phyloP scores from a whole-genome alignment of 2,329 filamentous ascomycete species.

The Nemania abortiva region DNA sequence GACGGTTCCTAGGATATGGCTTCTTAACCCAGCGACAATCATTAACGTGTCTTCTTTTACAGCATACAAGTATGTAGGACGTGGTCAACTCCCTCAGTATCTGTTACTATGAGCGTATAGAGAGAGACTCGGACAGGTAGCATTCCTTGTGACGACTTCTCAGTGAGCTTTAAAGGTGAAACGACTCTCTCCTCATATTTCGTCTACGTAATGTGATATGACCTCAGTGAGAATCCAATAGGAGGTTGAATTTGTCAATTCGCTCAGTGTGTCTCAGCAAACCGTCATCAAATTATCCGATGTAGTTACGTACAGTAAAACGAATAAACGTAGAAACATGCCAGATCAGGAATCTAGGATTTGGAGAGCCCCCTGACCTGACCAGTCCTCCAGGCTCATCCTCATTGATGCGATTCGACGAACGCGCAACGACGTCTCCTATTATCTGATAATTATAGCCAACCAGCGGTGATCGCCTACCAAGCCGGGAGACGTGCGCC shows the following conservation, averaged over 20 bases:
- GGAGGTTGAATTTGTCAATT: neutral
- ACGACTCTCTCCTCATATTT: too few species aligned
- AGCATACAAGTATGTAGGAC: too few species aligned
- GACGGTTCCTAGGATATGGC: neutral
- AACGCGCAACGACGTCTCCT: neutral
- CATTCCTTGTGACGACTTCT: too few species aligned
- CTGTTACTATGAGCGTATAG: too few species aligned
- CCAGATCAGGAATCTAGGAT: neutral
- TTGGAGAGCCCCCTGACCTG: neutral
- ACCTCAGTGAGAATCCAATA: neutral
- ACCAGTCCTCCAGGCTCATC: neutral
- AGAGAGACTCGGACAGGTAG: too few species aligned
- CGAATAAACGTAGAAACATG: neutral
- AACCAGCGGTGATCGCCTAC: conserved; percentile 2
- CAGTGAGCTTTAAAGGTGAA: too few species aligned
- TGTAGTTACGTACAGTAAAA: neutral
- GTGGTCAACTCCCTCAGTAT: too few species aligned
- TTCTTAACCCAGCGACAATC: neutral
- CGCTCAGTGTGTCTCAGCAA: too few species aligned
- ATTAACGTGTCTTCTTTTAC: neutral
- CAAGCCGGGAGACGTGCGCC: conserved; percentile 10
- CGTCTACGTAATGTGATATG: too few species aligned
- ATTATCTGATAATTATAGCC: neutral
- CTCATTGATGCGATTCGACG: neutral
- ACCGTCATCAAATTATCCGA: neutral